Evolutionary conservation across 495 filamentous ascomycete genomes (phyloP).

Genomic region (Aspergillus nanangensis): DNA sequence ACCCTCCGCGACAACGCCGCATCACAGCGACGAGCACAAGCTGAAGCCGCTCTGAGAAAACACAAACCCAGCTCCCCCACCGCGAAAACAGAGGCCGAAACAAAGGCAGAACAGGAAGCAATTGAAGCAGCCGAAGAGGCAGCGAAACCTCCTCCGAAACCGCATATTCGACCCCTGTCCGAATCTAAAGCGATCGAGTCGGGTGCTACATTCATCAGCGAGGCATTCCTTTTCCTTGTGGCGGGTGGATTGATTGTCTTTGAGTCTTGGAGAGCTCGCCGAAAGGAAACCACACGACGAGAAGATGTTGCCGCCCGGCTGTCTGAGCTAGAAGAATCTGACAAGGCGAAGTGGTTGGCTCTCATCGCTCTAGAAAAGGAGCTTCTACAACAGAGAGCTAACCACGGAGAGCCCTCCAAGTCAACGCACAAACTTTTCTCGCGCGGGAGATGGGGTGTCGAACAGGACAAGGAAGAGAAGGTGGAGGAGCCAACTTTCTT

Average conservation of each 20-base stretch:
- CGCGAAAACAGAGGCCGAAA: slow-evolving; percentile 73
- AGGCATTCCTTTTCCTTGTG: slow-evolving; percentile 82
- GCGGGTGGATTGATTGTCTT: slow-evolving; percentile 75
- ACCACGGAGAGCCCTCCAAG: slow-evolving; percentile 28
- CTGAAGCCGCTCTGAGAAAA: slow-evolving; percentile 44
- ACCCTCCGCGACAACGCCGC: slow-evolving; percentile 73
- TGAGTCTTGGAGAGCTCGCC: slow-evolving; percentile 68
- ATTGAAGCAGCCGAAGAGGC: slow-evolving; percentile 42
- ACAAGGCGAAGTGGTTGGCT: slow-evolving; percentile 52
- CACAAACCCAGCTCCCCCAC: slow-evolving; percentile 70
- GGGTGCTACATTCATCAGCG: slow-evolving; percentile 91
- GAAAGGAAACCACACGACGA: slow-evolving; percentile 72
- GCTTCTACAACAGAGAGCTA: slow-evolving; percentile 51
- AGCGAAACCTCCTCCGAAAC: slow-evolving; percentile 33
- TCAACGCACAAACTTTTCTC: slow-evolving; percentile 36
- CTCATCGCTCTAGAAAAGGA: slow-evolving; percentile 67
- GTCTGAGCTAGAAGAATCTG: slow-evolving; percentile 59
- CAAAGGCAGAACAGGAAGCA: slow-evolving; percentile 56
- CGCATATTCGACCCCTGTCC: slow-evolving; percentile 70
- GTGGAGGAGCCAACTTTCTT: slow-evolving; percentile 26
- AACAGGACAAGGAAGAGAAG: slow-evolving; percentile 26
- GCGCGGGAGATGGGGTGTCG: slow-evolving; percentile 41
- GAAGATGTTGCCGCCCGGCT: slow-evolving; percentile 71
- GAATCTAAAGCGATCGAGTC: slow-evolving; percentile 94
- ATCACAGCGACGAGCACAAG: slow-evolving; percentile 47